Conservation (phyloP, 1,139 yeast genomes). For the Geotrichum klebahnii region DNA sequence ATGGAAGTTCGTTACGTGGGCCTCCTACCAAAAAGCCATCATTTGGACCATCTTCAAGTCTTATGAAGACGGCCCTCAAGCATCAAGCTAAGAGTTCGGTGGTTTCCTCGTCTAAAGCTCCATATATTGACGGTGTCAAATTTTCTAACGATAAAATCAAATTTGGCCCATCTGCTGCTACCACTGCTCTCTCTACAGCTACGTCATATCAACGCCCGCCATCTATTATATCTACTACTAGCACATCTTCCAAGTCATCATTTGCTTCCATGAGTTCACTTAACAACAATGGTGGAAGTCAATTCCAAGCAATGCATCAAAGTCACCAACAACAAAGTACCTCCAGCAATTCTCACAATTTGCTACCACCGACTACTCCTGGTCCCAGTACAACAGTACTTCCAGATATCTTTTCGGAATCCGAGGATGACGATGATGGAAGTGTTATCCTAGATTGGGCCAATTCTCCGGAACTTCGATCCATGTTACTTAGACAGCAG, state of each 20-base stretch:
- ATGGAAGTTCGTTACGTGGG: not conserved
- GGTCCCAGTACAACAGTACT: conserved; percentile 29
- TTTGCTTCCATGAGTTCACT: conserved; percentile 5
- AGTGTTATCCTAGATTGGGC: conserved; percentile 69
- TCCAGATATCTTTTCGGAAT: conserved; percentile 51
- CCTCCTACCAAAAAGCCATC: conserved; percentile 19
- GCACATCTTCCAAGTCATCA: conserved; percentile 4
- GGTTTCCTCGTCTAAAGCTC: conserved; percentile 20
- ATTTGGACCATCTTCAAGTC: conserved; percentile 17
- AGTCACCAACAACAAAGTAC: not conserved
- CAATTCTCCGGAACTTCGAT: conserved; percentile 55
- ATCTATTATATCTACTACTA: not conserved
- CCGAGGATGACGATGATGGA: conserved; percentile 54
- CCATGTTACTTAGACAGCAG: conserved; percentile 54
- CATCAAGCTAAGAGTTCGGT: conserved; percentile 15
- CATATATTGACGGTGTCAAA: conserved; percentile 39
- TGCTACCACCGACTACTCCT: conserved; percentile 6
- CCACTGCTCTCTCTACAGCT: conserved; percentile 2
- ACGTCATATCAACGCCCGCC: conserved; percentile 2
- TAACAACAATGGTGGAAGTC: not conserved
- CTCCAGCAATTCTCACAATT: not conserved
- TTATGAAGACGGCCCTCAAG: conserved; percentile 15
- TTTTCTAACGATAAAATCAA: conserved; percentile 37
- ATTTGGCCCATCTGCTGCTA: conserved; percentile 24
- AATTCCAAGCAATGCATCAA: conserved; percentile 1